A percentile compares a stretch with the other conserved stretches of the same genome.
These are phyloP conservation scores for Boletus speciosus DNA, from an alignment of 768 basidiomycete genomes.

Conservation along the genomic window DNA sequence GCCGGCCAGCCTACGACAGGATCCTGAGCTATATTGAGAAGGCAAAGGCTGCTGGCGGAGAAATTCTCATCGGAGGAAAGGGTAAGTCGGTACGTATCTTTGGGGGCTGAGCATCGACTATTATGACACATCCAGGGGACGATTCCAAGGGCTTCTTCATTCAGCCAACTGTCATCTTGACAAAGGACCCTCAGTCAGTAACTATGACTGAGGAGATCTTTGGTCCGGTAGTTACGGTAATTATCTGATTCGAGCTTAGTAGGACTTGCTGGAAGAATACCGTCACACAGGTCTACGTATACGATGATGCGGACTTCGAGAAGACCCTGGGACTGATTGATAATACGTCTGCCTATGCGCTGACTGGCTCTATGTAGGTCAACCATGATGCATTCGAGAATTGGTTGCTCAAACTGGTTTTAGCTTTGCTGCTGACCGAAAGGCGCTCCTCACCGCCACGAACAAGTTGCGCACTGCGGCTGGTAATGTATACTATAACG, in stretches of 20 bases:
- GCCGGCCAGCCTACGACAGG: conserved; percentile 85
- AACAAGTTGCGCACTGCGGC: conserved; percentile 85
- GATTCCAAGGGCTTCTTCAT: conserved; percentile 92
- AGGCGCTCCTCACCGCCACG: conserved; percentile 74
- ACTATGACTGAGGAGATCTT: conserved; percentile 97
- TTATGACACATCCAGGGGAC: conserved; percentile 49
- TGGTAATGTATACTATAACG: conserved; percentile 97
- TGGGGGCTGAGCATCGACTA: background rate
- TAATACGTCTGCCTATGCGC: conserved; percentile 78
- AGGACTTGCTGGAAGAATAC: background rate
- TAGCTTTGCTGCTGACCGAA: conserved; percentile 82
- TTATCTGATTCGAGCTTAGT: conserved; percentile 12
- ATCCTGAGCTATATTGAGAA: conserved; percentile 78
- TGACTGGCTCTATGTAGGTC: conserved; percentile 91
- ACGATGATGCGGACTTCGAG: conserved; percentile 83
- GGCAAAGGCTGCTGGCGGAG: conserved; percentile 86
- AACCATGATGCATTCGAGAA: background rate
- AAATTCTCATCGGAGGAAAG: conserved; percentile 82
- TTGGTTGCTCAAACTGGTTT: conserved; percentile 8
- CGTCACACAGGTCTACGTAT: conserved; percentile 71
- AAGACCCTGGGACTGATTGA: conserved; percentile 86
- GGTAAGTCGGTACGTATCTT: conserved; percentile 40
- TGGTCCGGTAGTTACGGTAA: conserved; percentile 89
- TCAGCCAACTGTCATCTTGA: conserved; percentile 91
- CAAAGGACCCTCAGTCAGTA: conserved; percentile 82